phyloP scores from a whole-genome alignment of 2,329 filamentous ascomycete genomes.

The Colletotrichum abscissum region DNA sequence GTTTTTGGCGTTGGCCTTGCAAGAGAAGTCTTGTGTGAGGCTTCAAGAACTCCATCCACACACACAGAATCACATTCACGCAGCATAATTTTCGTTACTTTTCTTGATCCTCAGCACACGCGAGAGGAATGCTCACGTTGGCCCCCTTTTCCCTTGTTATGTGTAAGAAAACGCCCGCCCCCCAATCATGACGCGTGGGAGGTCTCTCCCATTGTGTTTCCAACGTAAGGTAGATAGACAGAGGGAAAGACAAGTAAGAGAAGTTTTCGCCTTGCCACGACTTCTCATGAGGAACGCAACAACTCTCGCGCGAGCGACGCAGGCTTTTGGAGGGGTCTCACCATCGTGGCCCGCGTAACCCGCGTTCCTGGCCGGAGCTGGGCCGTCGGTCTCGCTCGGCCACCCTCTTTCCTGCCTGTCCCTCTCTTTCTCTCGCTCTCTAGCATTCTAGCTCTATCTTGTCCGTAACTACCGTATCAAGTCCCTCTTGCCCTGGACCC shows the following conservation, averaged over 20 bases:
- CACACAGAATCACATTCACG: background rate
- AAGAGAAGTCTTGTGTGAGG: background rate
- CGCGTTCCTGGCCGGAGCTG: conserved; percentile 28
- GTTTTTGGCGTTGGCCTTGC: background rate
- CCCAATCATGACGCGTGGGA: conserved; percentile 18
- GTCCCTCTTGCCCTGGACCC: background rate
- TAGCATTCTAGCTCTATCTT: background rate
- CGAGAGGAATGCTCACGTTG: conserved; percentile 6
- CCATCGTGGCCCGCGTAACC: conserved; percentile 16
- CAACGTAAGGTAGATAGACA: no score
- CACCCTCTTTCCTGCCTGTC: background rate
- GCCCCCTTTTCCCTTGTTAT: background rate
- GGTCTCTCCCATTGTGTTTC: background rate
- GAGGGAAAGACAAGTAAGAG: background rate
- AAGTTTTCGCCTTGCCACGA: conserved; percentile 12
- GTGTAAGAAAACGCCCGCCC: background rate
- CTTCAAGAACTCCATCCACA: background rate
- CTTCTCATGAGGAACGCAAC: conserved; percentile 29
- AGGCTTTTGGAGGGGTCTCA: conserved; percentile 12
- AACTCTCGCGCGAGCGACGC: conserved; percentile 22
- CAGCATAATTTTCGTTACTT: background rate
- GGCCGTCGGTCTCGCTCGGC: background rate
- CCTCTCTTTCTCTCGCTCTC: background rate
- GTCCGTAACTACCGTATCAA: background rate
- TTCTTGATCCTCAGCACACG: background rate